Evolutionary conservation across 2,329 filamentous ascomycete species (phyloP).

Genomic region (Epichloe sylvatica): DNA sequence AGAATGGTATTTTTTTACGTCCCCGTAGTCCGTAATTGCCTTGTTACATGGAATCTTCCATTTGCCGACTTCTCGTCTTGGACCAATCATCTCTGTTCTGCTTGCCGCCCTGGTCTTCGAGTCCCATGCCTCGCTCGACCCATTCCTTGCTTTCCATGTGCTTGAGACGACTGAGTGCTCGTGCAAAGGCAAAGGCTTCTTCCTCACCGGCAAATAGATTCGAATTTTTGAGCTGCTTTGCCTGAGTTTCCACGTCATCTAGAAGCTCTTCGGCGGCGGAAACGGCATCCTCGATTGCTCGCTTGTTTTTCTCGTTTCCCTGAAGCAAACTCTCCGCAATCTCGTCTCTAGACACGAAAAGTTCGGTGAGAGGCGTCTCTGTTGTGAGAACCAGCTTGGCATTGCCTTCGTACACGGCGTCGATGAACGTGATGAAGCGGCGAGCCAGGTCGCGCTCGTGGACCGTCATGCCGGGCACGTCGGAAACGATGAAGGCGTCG

Average conservation of each 20-base stretch:
- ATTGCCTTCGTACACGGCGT: conserved; percentile 83
- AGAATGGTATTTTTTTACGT: too few species aligned
- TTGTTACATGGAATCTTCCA: conserved; percentile 53
- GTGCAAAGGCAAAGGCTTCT: conserved; percentile 89
- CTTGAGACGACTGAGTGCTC: conserved; percentile 67
- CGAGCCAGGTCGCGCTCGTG: conserved; percentile 75
- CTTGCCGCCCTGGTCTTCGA: conserved; percentile 52
- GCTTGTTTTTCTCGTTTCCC: conserved; percentile 27
- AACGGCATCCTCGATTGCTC: not conserved
- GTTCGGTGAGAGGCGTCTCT: conserved; percentile 66
- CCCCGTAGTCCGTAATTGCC: not conserved
- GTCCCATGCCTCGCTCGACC: conserved; percentile 68
- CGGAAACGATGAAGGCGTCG: conserved; percentile 82
- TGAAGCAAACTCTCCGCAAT: conserved; percentile 43
- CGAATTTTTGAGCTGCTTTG: conserved; percentile 69
- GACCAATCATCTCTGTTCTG: conserved; percentile 51
- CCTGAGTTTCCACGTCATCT: conserved; percentile 77
- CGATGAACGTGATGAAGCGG: conserved; percentile 93
- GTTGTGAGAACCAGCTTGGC: conserved; percentile 94
- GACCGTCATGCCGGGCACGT: conserved; percentile 83
- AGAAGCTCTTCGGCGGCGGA: conserved; percentile 52
- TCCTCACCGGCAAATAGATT: conserved; percentile 88
- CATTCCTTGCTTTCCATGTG: conserved; percentile 95
- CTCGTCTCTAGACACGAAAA: conserved; percentile 68
- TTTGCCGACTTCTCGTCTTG: conserved; percentile 51